Percentiles rank a stretch among this genome's conserved stretches.
phyloP scores from a whole-genome alignment of 1,139 yeast species.

The Blastobotrys persicus region DNA sequence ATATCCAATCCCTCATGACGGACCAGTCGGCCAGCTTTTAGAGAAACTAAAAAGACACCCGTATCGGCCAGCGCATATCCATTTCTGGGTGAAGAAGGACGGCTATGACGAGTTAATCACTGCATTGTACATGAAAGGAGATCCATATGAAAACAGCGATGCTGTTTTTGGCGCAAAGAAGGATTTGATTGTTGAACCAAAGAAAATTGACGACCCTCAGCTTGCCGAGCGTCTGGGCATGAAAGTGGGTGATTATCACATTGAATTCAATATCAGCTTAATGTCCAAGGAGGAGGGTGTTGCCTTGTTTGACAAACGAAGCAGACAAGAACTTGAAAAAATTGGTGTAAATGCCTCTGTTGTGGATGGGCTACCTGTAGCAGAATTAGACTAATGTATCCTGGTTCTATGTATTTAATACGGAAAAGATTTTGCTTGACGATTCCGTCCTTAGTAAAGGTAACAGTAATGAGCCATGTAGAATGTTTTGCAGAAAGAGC shows the following conservation, averaged over 20 bases:
- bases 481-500: too few relatives aligned
- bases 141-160: constrained; percentile 38
- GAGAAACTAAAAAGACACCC: constrained; percentile 40
- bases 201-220: constrained; percentile 37
- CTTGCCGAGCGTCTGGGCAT: constrained; percentile 30
- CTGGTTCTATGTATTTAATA: too few relatives aligned
- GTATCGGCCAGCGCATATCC: constrained; percentile 42
- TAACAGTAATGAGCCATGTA: too few relatives aligned
- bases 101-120: constrained; percentile 39
- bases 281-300: constrained; percentile 30
- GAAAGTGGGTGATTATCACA: constrained; percentile 33
- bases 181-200: constrained; percentile 27
- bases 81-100: constrained; percentile 36
- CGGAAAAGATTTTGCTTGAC: too few relatives aligned
- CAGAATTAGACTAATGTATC: constrained; percentile 22
- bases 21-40: constrained; percentile 42
- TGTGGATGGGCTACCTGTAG: constrained; percentile 25
- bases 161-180: constrained; percentile 39
- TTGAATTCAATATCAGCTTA: constrained; percentile 34
- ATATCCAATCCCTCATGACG: constrained; percentile 44
- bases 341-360: constrained; percentile 17
- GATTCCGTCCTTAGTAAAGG: too few relatives aligned
- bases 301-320: constrained; percentile 8
- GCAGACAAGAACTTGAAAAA: constrained; percentile 23
- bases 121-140: constrained; percentile 37